These are phyloP conservation scores for Tuber brumale DNA, from an alignment of 495 filamentous ascomycete genomes.

Conservation along the genomic window DNA sequence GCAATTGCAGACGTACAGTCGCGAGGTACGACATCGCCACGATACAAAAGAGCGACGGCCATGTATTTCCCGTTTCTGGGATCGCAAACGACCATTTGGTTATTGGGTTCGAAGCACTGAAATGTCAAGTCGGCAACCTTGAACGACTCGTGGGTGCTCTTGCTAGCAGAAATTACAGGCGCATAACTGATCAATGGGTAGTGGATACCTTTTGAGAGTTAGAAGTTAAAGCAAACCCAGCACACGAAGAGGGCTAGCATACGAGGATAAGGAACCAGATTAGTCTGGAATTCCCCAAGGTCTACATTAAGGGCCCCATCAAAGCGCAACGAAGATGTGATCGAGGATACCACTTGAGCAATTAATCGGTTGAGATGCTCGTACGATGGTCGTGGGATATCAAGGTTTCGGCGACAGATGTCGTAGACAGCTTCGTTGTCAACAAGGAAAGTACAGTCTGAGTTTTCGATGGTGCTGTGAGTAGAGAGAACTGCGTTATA, in stretches of 20 bases:
- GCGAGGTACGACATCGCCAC: conserved; percentile 94
- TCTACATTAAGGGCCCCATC: conserved; percentile 99
- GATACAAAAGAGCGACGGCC: conserved; percentile 96
- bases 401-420: conserved; percentile 95
- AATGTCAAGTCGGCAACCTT: conserved; percentile 81
- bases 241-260: conserved; percentile 3
- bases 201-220: conserved; percentile 57
- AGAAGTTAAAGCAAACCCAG: not conserved
- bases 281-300: conserved; percentile 99
- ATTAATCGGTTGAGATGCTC: conserved; percentile 98
- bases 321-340: conserved; percentile 96
- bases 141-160: conserved; percentile 92
- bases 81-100: conserved; percentile 99
- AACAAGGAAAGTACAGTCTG: conserved; percentile 99
- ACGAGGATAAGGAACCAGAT: conserved; percentile 95
- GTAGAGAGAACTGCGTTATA: conserved; percentile 99
- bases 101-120: conserved; percentile 75
- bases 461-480: conserved; percentile 98
- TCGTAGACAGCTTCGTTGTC: conserved; percentile 99
- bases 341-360: conserved; percentile 97
- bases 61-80: conserved; percentile 99
- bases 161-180: conserved; percentile 85
- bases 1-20: conserved; percentile 87
- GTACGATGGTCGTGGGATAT: conserved; percentile 92
- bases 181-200: conserved; percentile 96